Conservation (phyloP, 305 asterid genomes). For the Fraxinus baroniana region DNA sequence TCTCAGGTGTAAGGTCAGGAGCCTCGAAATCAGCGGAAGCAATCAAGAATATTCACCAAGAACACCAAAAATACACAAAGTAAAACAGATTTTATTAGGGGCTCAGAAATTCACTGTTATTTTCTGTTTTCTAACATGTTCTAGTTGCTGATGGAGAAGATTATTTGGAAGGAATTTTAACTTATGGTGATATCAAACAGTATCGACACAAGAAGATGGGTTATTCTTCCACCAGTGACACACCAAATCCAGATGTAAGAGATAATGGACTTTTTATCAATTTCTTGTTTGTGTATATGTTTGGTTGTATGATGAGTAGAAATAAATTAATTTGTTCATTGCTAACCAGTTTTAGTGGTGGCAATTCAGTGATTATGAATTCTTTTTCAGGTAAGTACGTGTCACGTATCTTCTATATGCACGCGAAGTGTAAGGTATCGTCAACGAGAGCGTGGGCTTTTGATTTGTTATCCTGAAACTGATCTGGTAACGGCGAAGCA, state of each 20-base stretch:
- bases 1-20: not conserved
- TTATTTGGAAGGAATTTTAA: constrained; percentile 79
- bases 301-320: constrained; percentile 4
- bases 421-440: constrained; percentile 74
- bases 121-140: no score
- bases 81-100: no score
- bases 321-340: not conserved
- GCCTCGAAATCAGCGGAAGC: no score
- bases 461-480: constrained; percentile 72
- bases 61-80: no score
- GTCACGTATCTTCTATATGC: constrained; percentile 70
- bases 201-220: constrained; percentile 46
- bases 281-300: not conserved
- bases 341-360: constrained; percentile 1
- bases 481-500: constrained; percentile 70
- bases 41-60: no score
- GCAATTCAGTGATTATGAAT: constrained; percentile 5
- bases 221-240: constrained; percentile 47
- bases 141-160: constrained; percentile 71
- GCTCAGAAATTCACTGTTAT: no score
- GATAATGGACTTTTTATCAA: not conserved
- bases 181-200: constrained; percentile 73
- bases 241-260: constrained; percentile 41
- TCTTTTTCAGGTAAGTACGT: constrained; percentile 49
- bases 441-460: constrained; percentile 67